phyloP scores from a whole-genome alignment of 805 yeast species.

The Metschnikowia sp. region DNA sequence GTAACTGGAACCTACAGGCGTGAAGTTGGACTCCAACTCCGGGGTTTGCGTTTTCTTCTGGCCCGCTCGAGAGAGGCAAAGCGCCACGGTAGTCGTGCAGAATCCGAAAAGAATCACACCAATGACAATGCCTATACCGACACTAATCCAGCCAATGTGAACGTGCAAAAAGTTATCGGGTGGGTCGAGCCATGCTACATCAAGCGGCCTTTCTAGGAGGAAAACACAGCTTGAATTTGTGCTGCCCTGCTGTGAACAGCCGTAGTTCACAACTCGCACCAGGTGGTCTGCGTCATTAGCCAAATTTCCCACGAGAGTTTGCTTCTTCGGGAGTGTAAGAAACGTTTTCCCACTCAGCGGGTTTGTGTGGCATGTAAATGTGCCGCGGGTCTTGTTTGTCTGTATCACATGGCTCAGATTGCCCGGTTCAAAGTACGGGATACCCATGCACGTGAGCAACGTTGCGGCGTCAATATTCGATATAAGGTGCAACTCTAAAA shows the following conservation, averaged over 20 bases:
- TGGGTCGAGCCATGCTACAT: slow-evolving; percentile 57
- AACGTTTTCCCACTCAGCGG: slow-evolving; percentile 12
- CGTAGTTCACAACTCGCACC: slow-evolving; percentile 57
- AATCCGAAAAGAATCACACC: slow-evolving; percentile 48
- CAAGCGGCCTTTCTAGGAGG: slow-evolving; percentile 64
- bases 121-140: slow-evolving; percentile 61
- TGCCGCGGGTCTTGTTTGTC: slow-evolving; percentile 14
- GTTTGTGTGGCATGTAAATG: slow-evolving; percentile 13
- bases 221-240: slow-evolving; percentile 50
- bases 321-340: slow-evolving; percentile 8
- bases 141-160: slow-evolving; percentile 63
- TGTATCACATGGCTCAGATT: slow-evolving; percentile 8
- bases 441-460: slow-evolving; percentile 46
- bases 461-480: slow-evolving; percentile 51
- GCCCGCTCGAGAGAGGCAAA: slow-evolving; percentile 13
- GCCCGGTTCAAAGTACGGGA: slow-evolving; percentile 6
- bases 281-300: slow-evolving; percentile 42
- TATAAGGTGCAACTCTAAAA: slow-evolving; percentile 67
- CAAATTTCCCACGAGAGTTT: neutral
- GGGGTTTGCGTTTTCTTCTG: slow-evolving; percentile 1
- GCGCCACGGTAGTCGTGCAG: slow-evolving; percentile 18
- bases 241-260: slow-evolving; percentile 43
- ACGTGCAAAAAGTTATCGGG: slow-evolving; percentile 47
- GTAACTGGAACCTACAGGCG: slow-evolving; percentile 26
- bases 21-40: slow-evolving; percentile 6